Evolutionary conservation across 2,329 filamentous ascomycete species (phyloP).

Genomic region (Xylariaceae sp.): DNA sequence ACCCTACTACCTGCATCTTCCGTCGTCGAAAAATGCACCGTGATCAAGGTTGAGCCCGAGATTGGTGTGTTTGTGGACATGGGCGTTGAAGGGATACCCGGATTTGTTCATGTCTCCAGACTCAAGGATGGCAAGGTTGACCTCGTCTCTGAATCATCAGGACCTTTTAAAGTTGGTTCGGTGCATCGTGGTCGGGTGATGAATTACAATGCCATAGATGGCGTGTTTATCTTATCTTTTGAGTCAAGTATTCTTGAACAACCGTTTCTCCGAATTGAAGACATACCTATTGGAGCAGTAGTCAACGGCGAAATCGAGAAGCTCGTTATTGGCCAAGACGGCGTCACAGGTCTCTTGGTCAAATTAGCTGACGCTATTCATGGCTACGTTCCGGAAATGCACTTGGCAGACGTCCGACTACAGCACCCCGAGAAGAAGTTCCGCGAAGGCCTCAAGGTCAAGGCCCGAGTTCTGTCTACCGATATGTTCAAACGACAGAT

Average conservation of each 20-base stretch:
- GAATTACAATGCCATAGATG: conserved; percentile 83
- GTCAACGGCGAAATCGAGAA: conserved; percentile 83
- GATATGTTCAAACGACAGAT: conserved; percentile 73
- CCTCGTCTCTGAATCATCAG: conserved; percentile 68
- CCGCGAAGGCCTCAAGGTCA: conserved; percentile 78
- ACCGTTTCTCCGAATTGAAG: conserved; percentile 85
- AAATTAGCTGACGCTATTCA: conserved; percentile 81
- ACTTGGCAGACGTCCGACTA: conserved; percentile 81
- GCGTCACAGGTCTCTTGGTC: conserved; percentile 76
- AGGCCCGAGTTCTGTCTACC: conserved; percentile 77
- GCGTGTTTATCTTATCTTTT: conserved; percentile 79
- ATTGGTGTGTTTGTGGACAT: conserved; percentile 79
- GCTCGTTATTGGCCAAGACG: conserved; percentile 72
- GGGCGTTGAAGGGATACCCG: conserved; percentile 62
- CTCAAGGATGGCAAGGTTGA: conserved; percentile 90
- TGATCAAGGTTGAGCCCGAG: conserved; percentile 73
- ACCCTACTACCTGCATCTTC: conserved; percentile 67
- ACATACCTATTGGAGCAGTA: conserved; percentile 75
- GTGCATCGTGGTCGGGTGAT: conserved; percentile 78
- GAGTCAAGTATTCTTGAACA: conserved; percentile 80
- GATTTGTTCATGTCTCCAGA: conserved; percentile 92
- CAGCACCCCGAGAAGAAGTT: conserved; percentile 97
- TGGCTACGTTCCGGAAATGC: conserved; percentile 83
- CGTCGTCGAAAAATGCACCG: conserved; percentile 70
- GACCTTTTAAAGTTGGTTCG: conserved; percentile 73